Evolutionary conservation across 495 filamentous ascomycete genomes (phyloP), one percentile per base, ranked within the genome.

Genomic region (Penicillium cinerascens): DNA sequence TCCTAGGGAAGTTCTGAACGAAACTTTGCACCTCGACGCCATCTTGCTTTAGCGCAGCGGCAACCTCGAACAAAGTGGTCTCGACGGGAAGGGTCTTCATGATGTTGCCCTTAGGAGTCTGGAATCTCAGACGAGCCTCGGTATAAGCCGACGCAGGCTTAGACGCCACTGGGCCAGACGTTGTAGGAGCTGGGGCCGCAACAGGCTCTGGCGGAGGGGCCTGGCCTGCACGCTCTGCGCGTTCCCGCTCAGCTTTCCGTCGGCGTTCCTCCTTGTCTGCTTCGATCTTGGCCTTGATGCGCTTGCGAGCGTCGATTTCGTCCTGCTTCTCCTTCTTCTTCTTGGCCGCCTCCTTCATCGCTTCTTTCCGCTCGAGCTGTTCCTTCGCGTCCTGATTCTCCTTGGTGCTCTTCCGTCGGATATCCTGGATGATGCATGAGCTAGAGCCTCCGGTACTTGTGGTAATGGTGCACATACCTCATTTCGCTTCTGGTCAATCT

Each of bases 11-110:
- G 22, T 82, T 96, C 65, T 85, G 87, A 6, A 84, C 81, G 65
- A 99, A 96, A 53, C 82, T 89, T 33, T 73, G 76, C 16, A 93
- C 86, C 20, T 84, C 72, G 13, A 82, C 55, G 3, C 79, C 83
- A 49, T 78, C 81, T 49, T 91, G 85, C 61, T 80, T 77, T 29
- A 97, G 64, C 52, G 83, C 77, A 46, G 87, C 81, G 7, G 87
- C 91, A 25, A 99, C 91, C 70, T 99, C 95, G 61, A 96, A 96
- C 15, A 99, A 76, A 0, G 95, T 99, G 7, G 88, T 95, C 17
- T 89, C 87, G 6, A 85, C 90, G 0, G 89, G 82, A 44, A 92
- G 84, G 2, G 84, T 88, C 76, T 95, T 96, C 71, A 86, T 82
- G 27, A 96, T 68, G 39, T 83, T 90, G 15, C 90, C 88, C 17